phyloP scores from a whole-genome alignment of 768 basidiomycete species.

The Leccinum fibrillosum region DNA sequence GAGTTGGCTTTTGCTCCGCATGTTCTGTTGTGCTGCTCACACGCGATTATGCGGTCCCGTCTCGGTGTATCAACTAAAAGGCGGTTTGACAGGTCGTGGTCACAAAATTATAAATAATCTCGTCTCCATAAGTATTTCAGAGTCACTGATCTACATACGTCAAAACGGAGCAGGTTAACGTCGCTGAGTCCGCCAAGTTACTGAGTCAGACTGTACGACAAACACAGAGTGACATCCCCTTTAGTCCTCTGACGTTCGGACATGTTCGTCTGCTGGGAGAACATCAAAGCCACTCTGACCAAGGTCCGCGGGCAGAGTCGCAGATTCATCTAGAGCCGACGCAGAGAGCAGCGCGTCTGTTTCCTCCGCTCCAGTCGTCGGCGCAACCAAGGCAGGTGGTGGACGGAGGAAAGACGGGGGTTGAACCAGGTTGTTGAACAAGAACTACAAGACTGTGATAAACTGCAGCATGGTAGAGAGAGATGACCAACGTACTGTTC shows the following conservation, averaged over 20 bases:
- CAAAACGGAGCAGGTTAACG: neutral
- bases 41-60: conserved; percentile 12
- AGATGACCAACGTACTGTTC: conserved; percentile 55
- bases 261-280: conserved; percentile 47
- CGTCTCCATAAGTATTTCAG: neutral
- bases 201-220: neutral
- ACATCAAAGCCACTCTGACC: conserved; percentile 86
- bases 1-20: neutral
- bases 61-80: conserved; percentile 7
- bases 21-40: neutral
- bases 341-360: conserved; percentile 45
- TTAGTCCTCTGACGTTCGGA: conserved; percentile 19
- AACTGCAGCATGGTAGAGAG: conserved; percentile 5
- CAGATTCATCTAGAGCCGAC: conserved; percentile 68
- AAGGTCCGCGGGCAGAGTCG: conserved; percentile 75
- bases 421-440: conserved; percentile 83
- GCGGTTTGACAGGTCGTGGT: neutral
- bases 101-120: neutral
- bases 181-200: neutral
- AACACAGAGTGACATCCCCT: neutral
- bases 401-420: conserved; percentile 60
- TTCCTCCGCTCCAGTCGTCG: conserved; percentile 51
- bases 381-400: conserved; percentile 28
- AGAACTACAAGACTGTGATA: conserved; percentile 49
- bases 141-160: neutral